Percentiles rank a stretch among this genome's conserved stretches.
These are phyloP conservation scores for Aureobasidium sp. DNA, from an alignment of 2,329 filamentous ascomycete species.

Conservation along the genomic window DNA sequence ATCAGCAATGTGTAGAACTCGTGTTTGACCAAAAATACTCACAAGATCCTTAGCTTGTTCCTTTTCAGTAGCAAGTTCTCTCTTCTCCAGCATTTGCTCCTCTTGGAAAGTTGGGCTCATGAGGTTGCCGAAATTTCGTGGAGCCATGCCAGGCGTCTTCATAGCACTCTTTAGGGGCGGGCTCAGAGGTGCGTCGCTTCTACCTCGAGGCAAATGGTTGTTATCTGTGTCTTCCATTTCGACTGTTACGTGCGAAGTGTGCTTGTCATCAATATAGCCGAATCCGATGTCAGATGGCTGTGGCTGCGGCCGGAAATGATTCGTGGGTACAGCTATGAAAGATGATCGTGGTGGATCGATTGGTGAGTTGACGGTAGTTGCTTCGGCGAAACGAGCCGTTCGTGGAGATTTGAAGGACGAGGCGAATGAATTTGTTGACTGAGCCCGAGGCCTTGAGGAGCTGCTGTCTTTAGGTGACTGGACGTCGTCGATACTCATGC, in stretches of 20 bases:
- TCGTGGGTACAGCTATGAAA: conserved; percentile 52
- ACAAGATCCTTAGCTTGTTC: conserved; percentile 84
- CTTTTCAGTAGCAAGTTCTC: conserved; percentile 73
- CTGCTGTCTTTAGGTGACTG: conserved; percentile 14
- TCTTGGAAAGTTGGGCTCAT: conserved; percentile 88
- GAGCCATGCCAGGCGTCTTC: conserved; percentile 77
- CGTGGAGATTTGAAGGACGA: conserved; percentile 56
- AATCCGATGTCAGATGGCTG: conserved; percentile 86
- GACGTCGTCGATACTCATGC: conserved; percentile 15
- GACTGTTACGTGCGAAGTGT: conserved; percentile 43
- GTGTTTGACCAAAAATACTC: conserved; percentile 37
- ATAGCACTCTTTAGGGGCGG: conserved; percentile 78
- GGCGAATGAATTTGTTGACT: conserved; percentile 31
- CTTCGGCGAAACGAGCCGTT: conserved; percentile 73
- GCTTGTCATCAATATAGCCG: conserved; percentile 66
- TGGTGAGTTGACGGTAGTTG: conserved; percentile 70
- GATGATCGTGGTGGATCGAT: conserved; percentile 52
- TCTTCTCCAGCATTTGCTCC: conserved; percentile 79
- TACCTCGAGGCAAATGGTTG: conserved; percentile 46
- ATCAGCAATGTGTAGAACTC: not conserved
- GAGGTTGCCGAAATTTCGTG: conserved; percentile 57
- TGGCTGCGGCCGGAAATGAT: conserved; percentile 52
- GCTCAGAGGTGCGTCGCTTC: conserved; percentile 62
- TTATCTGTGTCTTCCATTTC: conserved; percentile 47
- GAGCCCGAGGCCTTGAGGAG: conserved; percentile 19